phyloP scores from a whole-genome alignment of 768 basidiomycete genomes.

The Suillus cothurnatus region DNA sequence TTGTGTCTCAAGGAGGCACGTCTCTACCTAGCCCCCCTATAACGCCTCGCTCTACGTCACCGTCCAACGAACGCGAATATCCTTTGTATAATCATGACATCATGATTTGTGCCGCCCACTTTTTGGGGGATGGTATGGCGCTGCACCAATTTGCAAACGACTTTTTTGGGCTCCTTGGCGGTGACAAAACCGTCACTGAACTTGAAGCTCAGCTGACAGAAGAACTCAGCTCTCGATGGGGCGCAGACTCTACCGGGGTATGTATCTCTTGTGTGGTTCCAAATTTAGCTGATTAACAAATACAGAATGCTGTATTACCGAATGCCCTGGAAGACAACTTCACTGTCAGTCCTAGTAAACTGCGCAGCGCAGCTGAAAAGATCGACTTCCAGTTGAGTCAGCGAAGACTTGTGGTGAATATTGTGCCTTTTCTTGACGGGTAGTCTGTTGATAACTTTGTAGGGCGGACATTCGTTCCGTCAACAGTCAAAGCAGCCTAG shows the following conservation, averaged over 20 bases:
- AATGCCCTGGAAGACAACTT: slow-evolving; percentile 54
- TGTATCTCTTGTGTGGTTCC: slow-evolving; percentile 7
- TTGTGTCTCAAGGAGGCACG: slow-evolving; percentile 42
- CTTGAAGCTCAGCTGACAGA: slow-evolving; percentile 31
- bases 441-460: background rate
- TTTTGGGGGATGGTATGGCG: slow-evolving; percentile 86
- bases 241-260: slow-evolving; percentile 14
- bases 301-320: slow-evolving; percentile 38
- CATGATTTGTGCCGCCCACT: slow-evolving; percentile 77
- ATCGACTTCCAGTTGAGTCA: slow-evolving; percentile 62
- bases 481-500: slow-evolving; percentile 44
- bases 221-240: slow-evolving; percentile 38
- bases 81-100: slow-evolving; percentile 52
- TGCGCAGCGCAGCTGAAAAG: slow-evolving; percentile 48
- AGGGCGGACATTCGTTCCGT: slow-evolving; percentile 81
- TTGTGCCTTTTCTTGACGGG: slow-evolving; percentile 6
- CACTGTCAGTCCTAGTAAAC: slow-evolving; percentile 35
- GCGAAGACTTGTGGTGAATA: slow-evolving; percentile 54
- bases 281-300: slow-evolving; percentile 4
- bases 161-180: slow-evolving; percentile 66
- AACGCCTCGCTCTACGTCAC: slow-evolving; percentile 28
- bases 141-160: slow-evolving; percentile 82
- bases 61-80: slow-evolving; percentile 15
- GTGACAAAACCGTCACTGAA: slow-evolving; percentile 29
- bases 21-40: slow-evolving; percentile 35